A percentile compares a stretch with the other conserved stretches of the same genome.
Evolutionary conservation across 495 filamentous ascomycete species (phyloP).

Genomic region (Cladorrhinum samala): DNA sequence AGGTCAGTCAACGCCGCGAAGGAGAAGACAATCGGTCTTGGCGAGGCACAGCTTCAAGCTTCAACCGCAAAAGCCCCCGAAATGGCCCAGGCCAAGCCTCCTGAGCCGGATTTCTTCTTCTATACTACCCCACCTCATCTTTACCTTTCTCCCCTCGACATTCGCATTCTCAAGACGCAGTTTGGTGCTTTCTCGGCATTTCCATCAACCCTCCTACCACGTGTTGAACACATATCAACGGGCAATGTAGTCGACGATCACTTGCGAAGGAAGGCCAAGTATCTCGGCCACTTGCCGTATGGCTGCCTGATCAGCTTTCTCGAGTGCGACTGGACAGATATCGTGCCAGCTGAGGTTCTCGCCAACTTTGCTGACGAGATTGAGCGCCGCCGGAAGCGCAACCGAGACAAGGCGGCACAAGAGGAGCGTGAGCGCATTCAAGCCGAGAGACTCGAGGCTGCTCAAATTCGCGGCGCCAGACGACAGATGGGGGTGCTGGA

Average conservation of each 20-base stretch:
- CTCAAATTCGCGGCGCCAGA: conserved; percentile 38
- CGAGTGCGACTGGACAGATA: conserved; percentile 95
- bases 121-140: conserved; percentile 87
- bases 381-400: conserved; percentile 68
- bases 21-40: conserved; percentile 51
- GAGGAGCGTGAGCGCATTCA: conserved; percentile 87
- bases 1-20: conserved; percentile 62
- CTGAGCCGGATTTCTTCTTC: conserved; percentile 61
- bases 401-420: conserved; percentile 77
- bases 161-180: conserved; percentile 84
- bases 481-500: conserved; percentile 31
- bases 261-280: conserved; percentile 79
- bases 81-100: background rate
- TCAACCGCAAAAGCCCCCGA: background rate
- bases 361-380: conserved; percentile 69
- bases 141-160: conserved; percentile 90
- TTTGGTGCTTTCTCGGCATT: conserved; percentile 81
- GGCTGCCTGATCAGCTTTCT: conserved; percentile 92
- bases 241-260: conserved; percentile 90
- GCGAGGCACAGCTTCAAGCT: conserved; percentile 9
- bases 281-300: conserved; percentile 82
- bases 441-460: conserved; percentile 75
- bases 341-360: conserved; percentile 70
- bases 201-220: conserved; percentile 82
- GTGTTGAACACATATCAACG: conserved; percentile 85